Evolutionary conservation across 345 rosid genomes (phyloP).

Genomic region (Populus ilicifolia): DNA sequence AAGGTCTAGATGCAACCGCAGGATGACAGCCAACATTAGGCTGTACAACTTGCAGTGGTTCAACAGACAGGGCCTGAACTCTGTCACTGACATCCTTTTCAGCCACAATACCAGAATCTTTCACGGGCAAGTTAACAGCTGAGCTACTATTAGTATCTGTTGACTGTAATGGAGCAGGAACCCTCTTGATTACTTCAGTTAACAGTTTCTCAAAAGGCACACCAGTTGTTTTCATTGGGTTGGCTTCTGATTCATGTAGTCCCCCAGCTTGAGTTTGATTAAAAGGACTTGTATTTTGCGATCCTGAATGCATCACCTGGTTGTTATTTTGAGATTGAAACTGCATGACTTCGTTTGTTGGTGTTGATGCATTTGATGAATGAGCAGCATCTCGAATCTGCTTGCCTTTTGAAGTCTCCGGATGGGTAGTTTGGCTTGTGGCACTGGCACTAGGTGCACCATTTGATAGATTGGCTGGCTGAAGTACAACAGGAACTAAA

Average conservation of each 20-base stretch:
- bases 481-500: constrained; percentile 48
- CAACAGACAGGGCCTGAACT: constrained; percentile 57
- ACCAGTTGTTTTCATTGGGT: constrained; percentile 21
- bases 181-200: constrained; percentile 50
- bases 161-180: constrained; percentile 36
- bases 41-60: constrained; percentile 57
- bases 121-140: constrained; percentile 10
- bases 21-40: constrained; percentile 35
- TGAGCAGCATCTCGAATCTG: constrained; percentile 24
- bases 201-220: constrained; percentile 61
- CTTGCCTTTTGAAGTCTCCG: constrained; percentile 33
- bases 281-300: constrained; percentile 11
- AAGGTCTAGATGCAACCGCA: constrained; percentile 40
- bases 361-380: constrained; percentile 29
- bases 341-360: constrained; percentile 14
- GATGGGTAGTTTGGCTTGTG: constrained; percentile 16
- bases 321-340: constrained; percentile 26
- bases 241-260: constrained; percentile 16
- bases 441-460: constrained; percentile 24
- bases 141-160: constrained; percentile 15
- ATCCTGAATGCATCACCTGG: constrained; percentile 21
- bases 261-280: constrained; percentile 5
- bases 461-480: constrained; percentile 42
- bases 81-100: constrained; percentile 27
- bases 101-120: constrained; percentile 10